A percentile compares a stretch with the other conserved stretches of the same genome.
These are phyloP conservation scores for Penicillium psychrosexuale DNA, from an alignment of 2,329 filamentous ascomycete genomes.

Conservation along the genomic window DNA sequence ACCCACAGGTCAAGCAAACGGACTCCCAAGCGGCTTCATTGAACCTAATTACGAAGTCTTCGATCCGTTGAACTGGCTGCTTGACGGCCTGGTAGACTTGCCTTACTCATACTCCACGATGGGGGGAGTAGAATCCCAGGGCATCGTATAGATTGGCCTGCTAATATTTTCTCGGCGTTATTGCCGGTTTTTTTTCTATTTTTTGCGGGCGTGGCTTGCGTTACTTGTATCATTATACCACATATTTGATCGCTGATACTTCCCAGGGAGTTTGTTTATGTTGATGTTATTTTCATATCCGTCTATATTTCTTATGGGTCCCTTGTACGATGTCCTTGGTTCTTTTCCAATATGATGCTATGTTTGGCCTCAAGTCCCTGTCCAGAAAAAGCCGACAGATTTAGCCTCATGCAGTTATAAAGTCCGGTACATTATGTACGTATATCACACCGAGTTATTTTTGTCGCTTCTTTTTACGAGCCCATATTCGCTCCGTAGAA, in stretches of 20 bases:
- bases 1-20: conserved; percentile 22
- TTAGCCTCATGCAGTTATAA: conserved; percentile 10
- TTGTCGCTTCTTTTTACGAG: background rate
- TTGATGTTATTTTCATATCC: background rate
- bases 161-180: conserved; percentile 4
- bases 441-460: conserved; percentile 11
- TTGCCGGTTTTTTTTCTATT: background rate
- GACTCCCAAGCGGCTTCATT: conserved; percentile 53
- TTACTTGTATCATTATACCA: conserved; percentile 28
- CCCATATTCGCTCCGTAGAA: background rate
- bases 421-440: background rate
- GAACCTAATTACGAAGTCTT: conserved; percentile 81
- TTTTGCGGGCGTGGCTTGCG: conserved; percentile 14
- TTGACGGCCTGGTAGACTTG: conserved; percentile 80
- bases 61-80: conserved; percentile 88
- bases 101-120: conserved; percentile 65
- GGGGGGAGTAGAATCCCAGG: conserved; percentile 46
- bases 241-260: conserved; percentile 20
- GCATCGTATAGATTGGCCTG: conserved; percentile 30
- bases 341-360: background rate
- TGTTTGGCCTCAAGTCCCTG: background rate
- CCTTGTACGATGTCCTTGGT: conserved; percentile 3
- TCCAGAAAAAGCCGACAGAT: background rate
- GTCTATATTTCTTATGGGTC: background rate
- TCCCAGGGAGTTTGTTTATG: conserved; percentile 11